phyloP scores from a whole-genome alignment of 2,329 filamentous ascomycete species.

The Ustilaginoidea virens region DNA sequence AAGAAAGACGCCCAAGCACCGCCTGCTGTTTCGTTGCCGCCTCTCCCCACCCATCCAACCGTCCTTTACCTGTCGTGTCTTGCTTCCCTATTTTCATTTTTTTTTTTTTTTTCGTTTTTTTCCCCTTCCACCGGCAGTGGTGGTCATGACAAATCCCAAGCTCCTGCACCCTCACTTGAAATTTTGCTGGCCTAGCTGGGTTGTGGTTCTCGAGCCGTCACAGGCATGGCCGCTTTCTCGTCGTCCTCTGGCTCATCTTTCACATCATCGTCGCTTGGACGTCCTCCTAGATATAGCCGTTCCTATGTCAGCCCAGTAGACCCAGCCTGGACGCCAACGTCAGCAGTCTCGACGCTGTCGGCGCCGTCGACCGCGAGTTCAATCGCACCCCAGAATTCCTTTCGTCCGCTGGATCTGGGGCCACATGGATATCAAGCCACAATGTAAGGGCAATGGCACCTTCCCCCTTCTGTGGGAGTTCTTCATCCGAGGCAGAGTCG shows the following conservation, averaged over 20 bases:
- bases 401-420: conserved; percentile 32
- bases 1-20: too few species aligned
- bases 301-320: conserved; percentile 27
- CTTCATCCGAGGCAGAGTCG: conserved; percentile 3
- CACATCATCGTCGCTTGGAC: conserved; percentile 27
- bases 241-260: conserved; percentile 34
- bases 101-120: not conserved
- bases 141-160: conserved; percentile 2
- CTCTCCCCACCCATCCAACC: not conserved
- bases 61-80: too few species aligned
- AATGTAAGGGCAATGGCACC: conserved; percentile 22
- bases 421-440: conserved; percentile 38
- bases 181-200: not conserved
- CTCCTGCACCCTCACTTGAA: not conserved
- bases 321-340: conserved; percentile 30
- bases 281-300: conserved; percentile 24
- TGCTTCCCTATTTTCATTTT: not conserved
- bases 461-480: not conserved
- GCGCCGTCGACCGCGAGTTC: conserved; percentile 22
- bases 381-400: conserved; percentile 19
- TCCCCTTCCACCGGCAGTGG: not conserved
- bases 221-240: conserved; percentile 20
- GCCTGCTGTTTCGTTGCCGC: too few species aligned
- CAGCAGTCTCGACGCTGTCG: conserved; percentile 27
- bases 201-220: conserved; percentile 1